A percentile compares a stretch with the other conserved stretches of the same genome.
Evolutionary conservation across 805 yeast species (phyloP).

Genomic region (Candida boidinii): DNA sequence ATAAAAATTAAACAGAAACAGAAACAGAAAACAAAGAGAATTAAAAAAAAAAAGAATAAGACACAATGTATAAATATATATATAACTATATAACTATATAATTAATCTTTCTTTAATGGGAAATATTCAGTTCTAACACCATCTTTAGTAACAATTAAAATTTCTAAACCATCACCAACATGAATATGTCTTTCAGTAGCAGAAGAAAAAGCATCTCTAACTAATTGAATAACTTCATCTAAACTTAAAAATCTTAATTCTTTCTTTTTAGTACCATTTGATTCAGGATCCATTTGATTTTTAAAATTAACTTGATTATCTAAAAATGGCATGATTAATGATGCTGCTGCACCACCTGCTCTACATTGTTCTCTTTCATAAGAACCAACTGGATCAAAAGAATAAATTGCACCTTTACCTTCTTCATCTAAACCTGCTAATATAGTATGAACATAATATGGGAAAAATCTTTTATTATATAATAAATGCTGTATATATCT

Average conservation of each 20-base stretch:
- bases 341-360: constrained; percentile 97
- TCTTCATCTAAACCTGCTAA: constrained; percentile 88
- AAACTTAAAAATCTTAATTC: constrained; percentile 56
- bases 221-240: constrained; percentile 82
- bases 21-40: no score
- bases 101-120: constrained; percentile 81
- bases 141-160: constrained; percentile 84
- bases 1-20: no score
- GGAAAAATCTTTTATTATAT: constrained; percentile 92
- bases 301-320: constrained; percentile 96
- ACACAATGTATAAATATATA: no score
- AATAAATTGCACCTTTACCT: constrained; percentile 91
- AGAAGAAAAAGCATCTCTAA: constrained; percentile 88
- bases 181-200: constrained; percentile 98
- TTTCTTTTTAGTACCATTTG: constrained; percentile 58
- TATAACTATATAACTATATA: neutral
- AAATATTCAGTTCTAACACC: constrained; percentile 79
- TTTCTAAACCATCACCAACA: constrained; percentile 95
- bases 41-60: no score
- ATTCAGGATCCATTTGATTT: constrained; percentile 79
- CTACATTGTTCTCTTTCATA: constrained; percentile 96
- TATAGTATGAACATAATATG: constrained; percentile 92
- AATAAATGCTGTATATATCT: constrained; percentile 83
- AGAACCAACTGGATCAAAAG: constrained; percentile 97
- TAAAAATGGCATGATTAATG: constrained; percentile 92